Percentiles rank a stretch among this genome's conserved stretches.
phyloP scores from a whole-genome alignment of 2,329 filamentous ascomycete species.

The Leptographium galeiforme region DNA sequence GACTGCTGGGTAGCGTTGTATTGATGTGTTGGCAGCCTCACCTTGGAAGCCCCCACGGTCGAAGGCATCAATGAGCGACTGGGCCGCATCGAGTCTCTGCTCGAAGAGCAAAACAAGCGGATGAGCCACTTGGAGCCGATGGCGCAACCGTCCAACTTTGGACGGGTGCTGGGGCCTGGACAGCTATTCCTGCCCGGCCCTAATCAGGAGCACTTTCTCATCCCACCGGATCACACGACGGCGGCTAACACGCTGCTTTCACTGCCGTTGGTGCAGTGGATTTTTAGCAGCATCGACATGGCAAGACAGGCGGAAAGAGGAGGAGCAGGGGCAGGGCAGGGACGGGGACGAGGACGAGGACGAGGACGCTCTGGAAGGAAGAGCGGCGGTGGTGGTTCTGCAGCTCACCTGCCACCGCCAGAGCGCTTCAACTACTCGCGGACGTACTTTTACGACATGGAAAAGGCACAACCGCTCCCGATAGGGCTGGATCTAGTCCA shows the following conservation, averaged over 20 bases:
- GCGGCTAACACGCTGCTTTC: constrained; percentile 20
- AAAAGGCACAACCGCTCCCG: constrained; percentile 19
- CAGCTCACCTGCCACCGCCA: not conserved
- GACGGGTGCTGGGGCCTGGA: too few species aligned
- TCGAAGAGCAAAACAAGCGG: constrained; percentile 14
- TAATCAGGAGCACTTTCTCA: constrained; percentile 22
- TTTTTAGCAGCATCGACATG: not conserved
- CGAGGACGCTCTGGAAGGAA: too few species aligned
- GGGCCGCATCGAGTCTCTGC: constrained; percentile 21
- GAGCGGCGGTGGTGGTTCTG: too few species aligned
- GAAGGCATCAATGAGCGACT: constrained; percentile 23
- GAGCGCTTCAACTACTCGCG: constrained; percentile 13
- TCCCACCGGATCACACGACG: constrained; percentile 21
- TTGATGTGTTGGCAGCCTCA: not conserved
- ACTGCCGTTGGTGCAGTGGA: constrained; percentile 18
- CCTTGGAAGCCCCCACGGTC: constrained; percentile 9
- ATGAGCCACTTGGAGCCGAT: constrained; percentile 9
- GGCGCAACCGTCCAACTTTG: not conserved
- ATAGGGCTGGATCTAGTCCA: constrained; percentile 16
- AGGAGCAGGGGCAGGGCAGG: not conserved
- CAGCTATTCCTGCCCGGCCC: not conserved
- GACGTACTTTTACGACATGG: constrained; percentile 21
- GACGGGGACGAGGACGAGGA: too few species aligned
- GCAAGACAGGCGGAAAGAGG: too few species aligned
- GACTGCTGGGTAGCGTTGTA: not conserved